Base-by-base conservation (phyloP, 495 filamentous ascomycete genomes). In the Penicillium atrosanguineum region DNA sequence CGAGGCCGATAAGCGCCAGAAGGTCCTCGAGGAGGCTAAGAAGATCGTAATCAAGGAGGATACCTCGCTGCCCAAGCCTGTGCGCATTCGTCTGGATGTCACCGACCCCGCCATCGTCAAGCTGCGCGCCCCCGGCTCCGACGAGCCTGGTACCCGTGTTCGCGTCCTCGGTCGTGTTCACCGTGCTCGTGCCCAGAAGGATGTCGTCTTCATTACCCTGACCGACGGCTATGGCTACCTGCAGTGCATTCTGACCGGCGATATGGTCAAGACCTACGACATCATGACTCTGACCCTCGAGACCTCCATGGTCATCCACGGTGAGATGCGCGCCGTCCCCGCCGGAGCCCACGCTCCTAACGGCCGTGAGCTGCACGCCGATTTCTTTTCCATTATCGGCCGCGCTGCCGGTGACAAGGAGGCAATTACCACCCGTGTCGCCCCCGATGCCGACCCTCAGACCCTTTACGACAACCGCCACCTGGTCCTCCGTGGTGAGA, bases 181-280 rank as follows among this genome's bases (percentile, higher is more conserved):
- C 73, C 82, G 91, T 38, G 71, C 94, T 60, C 83, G 91, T 44
- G 76, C 78, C 44, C 94, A 97, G 73, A 96, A 95, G 76, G 86
- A 88, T 56, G 81, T 89, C 40, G 84, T 91, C 40, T 98, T 98
- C 72, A 73, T 97, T 57, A 93, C 86, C 11, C 76, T 98, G 34
- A 75, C 85, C 62, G 94, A 97, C 62, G 94, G 94, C 37, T 93
- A 93, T 60, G 93, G 93, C 20, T 85, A 86, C 60, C 74, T 99
- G 54, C 93, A 97, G 78, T 95, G 90, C 57, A 80, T 98, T 57
- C 69, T 99, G 58, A 82, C 88, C 1, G 90, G 91, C 26, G 80
- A 87, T 42, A 76, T 99, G 60, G 87, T 89, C 59, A 94, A 90
- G 77, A 94, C 90, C 25, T 95, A 95, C 77, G 91, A 97, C 70